Conservation (phyloP, 768 basidiomycete genomes). For the Antrodiella citrinella region DNA sequence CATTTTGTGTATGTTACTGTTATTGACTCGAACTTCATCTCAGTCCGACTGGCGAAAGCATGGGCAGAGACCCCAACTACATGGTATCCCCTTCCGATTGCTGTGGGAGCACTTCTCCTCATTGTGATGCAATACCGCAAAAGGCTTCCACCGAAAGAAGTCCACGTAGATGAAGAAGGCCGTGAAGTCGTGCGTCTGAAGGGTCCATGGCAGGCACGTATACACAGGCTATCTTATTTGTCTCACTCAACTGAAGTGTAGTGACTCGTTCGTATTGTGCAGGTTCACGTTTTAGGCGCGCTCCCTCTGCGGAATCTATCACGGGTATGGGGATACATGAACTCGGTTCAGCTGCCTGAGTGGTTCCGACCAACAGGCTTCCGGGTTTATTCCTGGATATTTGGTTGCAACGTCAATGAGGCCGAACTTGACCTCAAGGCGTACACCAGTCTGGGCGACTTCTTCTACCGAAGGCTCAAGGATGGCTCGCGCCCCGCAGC, state of each 20-base stretch:
- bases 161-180: slow-evolving; percentile 77
- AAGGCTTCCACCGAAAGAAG: slow-evolving; percentile 45
- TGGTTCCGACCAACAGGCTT: slow-evolving; percentile 94
- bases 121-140: slow-evolving; percentile 71
- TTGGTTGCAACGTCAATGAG: slow-evolving; percentile 92
- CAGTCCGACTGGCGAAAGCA: slow-evolving; percentile 62
- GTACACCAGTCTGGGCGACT: slow-evolving; percentile 86
- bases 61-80: slow-evolving; percentile 86
- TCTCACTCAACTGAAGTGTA: background rate
- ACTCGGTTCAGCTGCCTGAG: slow-evolving; percentile 85
- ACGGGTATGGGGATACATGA: slow-evolving; percentile 95
- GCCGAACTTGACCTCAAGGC: slow-evolving; percentile 72
- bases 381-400: slow-evolving; percentile 76
- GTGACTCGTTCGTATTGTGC: slow-evolving; percentile 1
- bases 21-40: background rate
- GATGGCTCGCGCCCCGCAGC: slow-evolving; percentile 77
- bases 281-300: slow-evolving; percentile 97
- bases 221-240: background rate
- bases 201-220: slow-evolving; percentile 87
- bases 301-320: slow-evolving; percentile 92
- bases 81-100: slow-evolving; percentile 93
- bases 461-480: slow-evolving; percentile 89
- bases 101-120: slow-evolving; percentile 84
- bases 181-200: slow-evolving; percentile 72
- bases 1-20: background rate